Evolutionary conservation across 208 protist genomes (phyloP), one percentile per base, ranked within the genome.

Genomic region (Wallacemonas collosoma): DNA sequence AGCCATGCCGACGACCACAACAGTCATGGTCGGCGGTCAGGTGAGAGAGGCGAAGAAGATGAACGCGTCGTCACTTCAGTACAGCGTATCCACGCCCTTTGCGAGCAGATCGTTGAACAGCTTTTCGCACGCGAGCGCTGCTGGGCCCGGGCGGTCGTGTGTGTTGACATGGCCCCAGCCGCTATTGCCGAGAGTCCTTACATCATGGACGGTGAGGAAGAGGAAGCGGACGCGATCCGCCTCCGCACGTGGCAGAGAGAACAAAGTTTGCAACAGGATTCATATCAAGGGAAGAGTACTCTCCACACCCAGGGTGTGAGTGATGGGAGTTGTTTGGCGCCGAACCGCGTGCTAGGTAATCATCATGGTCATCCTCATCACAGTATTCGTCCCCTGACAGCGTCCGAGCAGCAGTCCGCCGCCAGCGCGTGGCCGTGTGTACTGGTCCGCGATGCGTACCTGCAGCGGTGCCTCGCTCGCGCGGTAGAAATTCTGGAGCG

Each of bases 131-230:
- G 60, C 17, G 60, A 65, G 17, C 60, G 45, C 12, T 5, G 41
- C 41, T 65, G 36, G 60, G 17, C 8, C 50, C 36, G 60, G 15
- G 38, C 41, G 43, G n/a, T 65, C 9, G 3, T 65, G 11, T 65
- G 60, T n/a, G 60, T 65, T 5, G 60, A 65, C 5, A 9, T 65
- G 14, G 15, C 44, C 36, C 60, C 43, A 4, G 40, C 5, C 14
- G 40, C 60, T 35, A 41, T 48, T 3, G 15, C 60, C 3, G 40
- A 44, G 5, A 17, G 5, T 5, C 60, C 60, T 6, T 65, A 65
- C 60, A 35, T 65, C 3, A 65, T 65, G 60, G 60, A 65, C n/a
- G 60, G 60, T 48, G 60, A 65, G 26, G 60, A 45, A 26, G 60
- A 65, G 39, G 12, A n/a, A 3, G 43, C 15, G 3, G 60, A 65